Percentiles rank a stretch among this genome's conserved stretches.
These are phyloP conservation scores for Digitaria exilis DNA, from an alignment of 202 grass and related monocot genomes.

Conservation along the genomic window DNA sequence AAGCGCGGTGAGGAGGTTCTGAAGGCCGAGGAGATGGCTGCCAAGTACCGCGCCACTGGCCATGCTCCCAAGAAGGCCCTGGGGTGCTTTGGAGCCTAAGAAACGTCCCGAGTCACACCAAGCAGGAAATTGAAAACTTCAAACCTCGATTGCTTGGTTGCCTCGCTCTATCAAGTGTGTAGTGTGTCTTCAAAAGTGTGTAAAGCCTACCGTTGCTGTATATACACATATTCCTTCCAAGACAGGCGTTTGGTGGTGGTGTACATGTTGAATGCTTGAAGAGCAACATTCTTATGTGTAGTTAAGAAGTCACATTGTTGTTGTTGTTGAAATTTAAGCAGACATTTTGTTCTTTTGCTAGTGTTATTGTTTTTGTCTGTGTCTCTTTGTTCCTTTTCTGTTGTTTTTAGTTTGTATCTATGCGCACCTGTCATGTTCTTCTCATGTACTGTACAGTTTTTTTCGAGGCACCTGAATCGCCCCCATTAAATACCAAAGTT, in stretches of 20 bases:
- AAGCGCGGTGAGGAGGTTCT: constrained; percentile 67
- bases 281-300: constrained; percentile 69
- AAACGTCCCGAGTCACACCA: constrained; percentile 5
- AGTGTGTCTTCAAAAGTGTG: constrained; percentile 57
- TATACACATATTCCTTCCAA: constrained; percentile 65
- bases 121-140: constrained; percentile 31
- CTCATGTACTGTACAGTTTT: background rate
- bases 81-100: constrained; percentile 81
- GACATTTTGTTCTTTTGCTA: constrained; percentile 40
- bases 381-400: background rate
- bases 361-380: background rate
- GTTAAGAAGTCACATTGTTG: constrained; percentile 56
- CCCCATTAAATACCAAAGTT: background rate
- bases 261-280: constrained; percentile 60
- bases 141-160: constrained; percentile 34
- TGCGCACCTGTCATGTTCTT: constrained; percentile 12
- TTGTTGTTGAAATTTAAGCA: constrained; percentile 50
- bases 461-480: background rate
- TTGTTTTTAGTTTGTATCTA: background rate
- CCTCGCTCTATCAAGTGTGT: constrained; percentile 48
- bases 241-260: constrained; percentile 63
- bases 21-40: constrained; percentile 80
- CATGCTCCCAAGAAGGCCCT: constrained; percentile 77
- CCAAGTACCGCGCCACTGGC: constrained; percentile 84
- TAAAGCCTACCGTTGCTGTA: constrained; percentile 78